These are phyloP conservation scores for Pyrenochaeta sp. DNA, from an alignment of 2,329 filamentous ascomycete genomes.

Conservation along the genomic window DNA sequence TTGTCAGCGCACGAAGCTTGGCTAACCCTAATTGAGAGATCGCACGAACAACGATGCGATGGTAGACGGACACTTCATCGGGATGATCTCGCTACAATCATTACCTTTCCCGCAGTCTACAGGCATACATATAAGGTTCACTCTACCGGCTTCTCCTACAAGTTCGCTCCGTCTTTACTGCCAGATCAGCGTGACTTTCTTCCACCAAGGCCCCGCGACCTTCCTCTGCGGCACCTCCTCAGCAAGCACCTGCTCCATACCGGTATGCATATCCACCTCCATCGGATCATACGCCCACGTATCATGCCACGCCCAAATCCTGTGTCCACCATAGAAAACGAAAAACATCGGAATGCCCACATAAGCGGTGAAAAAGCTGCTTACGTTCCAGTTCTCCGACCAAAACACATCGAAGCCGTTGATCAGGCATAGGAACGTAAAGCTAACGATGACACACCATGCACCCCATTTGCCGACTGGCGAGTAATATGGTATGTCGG, in stretches of 20 bases:
- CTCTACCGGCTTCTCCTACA: neutral
- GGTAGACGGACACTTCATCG: no score
- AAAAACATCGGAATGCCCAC: constrained; percentile 71
- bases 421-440: constrained; percentile 71
- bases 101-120: no score
- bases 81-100: no score
- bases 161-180: constrained; percentile 13
- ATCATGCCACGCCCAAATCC: constrained; percentile 57
- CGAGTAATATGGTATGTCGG: constrained; percentile 63
- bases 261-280: constrained; percentile 63
- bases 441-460: constrained; percentile 65
- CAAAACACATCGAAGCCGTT: constrained; percentile 82
- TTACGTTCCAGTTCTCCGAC: constrained; percentile 67
- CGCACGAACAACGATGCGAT: no score
- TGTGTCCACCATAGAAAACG: constrained; percentile 63
- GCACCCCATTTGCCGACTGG: constrained; percentile 70
- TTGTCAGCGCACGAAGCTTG: no score
- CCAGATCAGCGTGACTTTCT: constrained; percentile 37
- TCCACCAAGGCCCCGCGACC: constrained; percentile 30
- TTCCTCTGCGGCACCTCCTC: constrained; percentile 44
- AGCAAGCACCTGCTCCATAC: constrained; percentile 40
- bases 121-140: no score
- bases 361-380: constrained; percentile 72
- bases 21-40: no score
- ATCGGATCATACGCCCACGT: constrained; percentile 60